These are phyloP conservation scores for Mortierella sp. DNA, from an alignment of 371 early-diverging fungal genomes.

Conservation along the genomic window DNA sequence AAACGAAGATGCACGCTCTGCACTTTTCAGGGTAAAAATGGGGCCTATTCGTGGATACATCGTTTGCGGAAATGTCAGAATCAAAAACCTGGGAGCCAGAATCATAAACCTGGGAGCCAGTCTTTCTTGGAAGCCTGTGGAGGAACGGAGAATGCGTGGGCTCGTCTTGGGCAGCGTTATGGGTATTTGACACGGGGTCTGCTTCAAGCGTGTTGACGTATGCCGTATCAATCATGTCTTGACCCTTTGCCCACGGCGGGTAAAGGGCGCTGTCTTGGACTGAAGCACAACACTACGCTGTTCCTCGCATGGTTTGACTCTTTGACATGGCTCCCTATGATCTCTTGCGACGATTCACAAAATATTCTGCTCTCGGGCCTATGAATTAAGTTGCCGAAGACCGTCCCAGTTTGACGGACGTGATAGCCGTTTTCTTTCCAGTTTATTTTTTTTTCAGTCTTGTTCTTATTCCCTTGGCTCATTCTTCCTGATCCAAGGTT, in stretches of 20 bases:
- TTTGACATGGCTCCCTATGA: too few species aligned
- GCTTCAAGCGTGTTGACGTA: slow-evolving; percentile 15
- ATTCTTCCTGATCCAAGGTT: background rate
- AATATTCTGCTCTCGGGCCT: slow-evolving; percentile 7
- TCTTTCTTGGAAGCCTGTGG: too few species aligned
- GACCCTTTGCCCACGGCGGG: slow-evolving; percentile 25
- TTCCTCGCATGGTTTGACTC: too few species aligned
- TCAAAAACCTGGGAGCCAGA: too few species aligned
- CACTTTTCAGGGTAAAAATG: slow-evolving; percentile 6
- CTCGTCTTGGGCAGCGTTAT: too few species aligned
- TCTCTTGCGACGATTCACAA: too few species aligned
- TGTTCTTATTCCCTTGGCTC: background rate
- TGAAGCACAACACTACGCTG: too few species aligned
- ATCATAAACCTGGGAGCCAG: too few species aligned
- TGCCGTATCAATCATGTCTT: slow-evolving; percentile 33
- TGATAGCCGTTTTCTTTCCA: slow-evolving; percentile 28
- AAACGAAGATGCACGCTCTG: too few species aligned
- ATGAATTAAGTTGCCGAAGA: slow-evolving; percentile 11
- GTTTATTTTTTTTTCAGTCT: background rate
- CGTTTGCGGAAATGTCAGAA: slow-evolving; percentile 4
- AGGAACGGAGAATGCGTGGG: too few species aligned
- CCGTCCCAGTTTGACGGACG: slow-evolving; percentile 45
- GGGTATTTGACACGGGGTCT: too few species aligned
- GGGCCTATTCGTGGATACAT: slow-evolving; percentile 6
- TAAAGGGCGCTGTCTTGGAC: slow-evolving; percentile 9